Percentiles rank a stretch among this genome's conserved stretches.
phyloP scores from a whole-genome alignment of 768 basidiomycete species.

The Coprinopsis cinerea region DNA sequence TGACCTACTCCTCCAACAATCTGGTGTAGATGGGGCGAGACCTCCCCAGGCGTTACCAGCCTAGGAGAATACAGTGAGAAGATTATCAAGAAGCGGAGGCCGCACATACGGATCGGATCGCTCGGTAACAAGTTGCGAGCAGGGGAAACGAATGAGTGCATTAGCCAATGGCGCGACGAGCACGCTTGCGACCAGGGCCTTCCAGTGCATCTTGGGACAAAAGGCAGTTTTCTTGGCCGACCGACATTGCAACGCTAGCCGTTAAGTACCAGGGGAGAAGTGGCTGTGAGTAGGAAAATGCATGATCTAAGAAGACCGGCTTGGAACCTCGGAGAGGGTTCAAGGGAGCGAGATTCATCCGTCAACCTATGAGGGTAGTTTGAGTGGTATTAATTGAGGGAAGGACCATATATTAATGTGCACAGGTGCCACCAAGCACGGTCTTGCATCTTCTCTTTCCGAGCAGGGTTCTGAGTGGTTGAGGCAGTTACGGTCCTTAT shows the following conservation, averaged over 20 bases:
- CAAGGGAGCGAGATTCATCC: no score
- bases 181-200: conserved; percentile 1
- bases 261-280: no score
- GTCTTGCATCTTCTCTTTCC: background rate
- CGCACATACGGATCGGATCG: conserved; percentile 17
- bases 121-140: conserved; percentile 18
- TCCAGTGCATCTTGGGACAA: background rate
- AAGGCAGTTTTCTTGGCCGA: background rate
- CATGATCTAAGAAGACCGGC: no score
- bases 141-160: conserved; percentile 18
- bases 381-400: no score
- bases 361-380: no score
- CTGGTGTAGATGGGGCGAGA: conserved; percentile 18
- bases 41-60: conserved; percentile 14
- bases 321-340: no score
- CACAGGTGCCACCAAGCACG: background rate
- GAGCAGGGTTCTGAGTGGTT: background rate
- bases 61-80: background rate
- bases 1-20: conserved; percentile 16
- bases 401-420: background rate
- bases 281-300: no score
- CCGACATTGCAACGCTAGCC: background rate
- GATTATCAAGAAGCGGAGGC: background rate
- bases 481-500: background rate
- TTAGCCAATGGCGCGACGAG: conserved; percentile 9